Base-by-base conservation (phyloP, 169 alveolate species). In the Cryptosporidium baileyi region DNA sequence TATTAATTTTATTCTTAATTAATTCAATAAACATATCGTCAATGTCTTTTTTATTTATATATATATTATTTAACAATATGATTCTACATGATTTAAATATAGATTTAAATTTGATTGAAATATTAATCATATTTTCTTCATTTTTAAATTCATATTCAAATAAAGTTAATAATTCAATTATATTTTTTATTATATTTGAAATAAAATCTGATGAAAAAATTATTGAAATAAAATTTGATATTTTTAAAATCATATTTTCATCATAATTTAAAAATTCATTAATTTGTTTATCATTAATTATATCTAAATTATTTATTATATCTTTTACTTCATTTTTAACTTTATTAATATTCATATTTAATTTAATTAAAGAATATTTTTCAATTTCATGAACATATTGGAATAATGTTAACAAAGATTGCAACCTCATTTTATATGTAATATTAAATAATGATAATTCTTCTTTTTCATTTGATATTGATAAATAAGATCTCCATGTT, bases 321-420 rank as follows among this genome's bases (percentile, higher is more conserved):
- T 57, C 63, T 13, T 24, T 57, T 22, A 24, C 2, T 19, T 57
- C 6, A 57, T 57, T 19, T 57, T 57, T 57, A 57, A 57, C 13
- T 13, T 24, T 24, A 13, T 1, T 57, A 1, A 30, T 5, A 0
- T 19, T 22, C 26, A 19, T 24, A 13, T 30, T 24, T 17, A 24
- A 0, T 22, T 7, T n/a, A 0, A 22, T 57, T 9, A 43, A 11
- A n/a, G n/a, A n/a, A 47, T 5, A 24, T 57, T 57, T 57, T 17
- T 47, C 51, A 15, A 74, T 11, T 19, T 74, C 47, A 19, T 54
- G 52, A 5, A 32, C 8, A 74, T 40, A 74, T n/a, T 74, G 85
- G 2, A 74, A 74, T 40, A 74, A 22, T 3, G 57, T 74, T 22
- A 74, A n/a, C 32, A 74, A 22, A 15, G 85, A 74, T 15, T 52